Evolutionary conservation across 805 yeast genomes (phyloP), one percentile per base, ranked within the genome.

Genomic region (Lipomyces kockii): DNA sequence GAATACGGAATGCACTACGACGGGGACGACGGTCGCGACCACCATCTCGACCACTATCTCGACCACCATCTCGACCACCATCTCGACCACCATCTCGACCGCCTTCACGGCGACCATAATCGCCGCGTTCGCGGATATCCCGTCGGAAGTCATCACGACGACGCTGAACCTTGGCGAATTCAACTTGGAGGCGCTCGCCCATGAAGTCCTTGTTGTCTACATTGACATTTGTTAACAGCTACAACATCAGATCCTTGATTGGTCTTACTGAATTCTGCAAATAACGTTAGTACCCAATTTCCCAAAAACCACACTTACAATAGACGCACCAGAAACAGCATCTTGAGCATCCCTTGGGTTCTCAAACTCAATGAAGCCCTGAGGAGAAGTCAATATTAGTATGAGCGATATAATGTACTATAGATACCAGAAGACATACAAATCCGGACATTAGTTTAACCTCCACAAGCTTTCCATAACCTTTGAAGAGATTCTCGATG

Each of bases 401-500:
- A 22, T 12, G 20, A 27, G 25, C 29, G 61, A 32, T 43, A 43
- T 43, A 17, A n/a, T 27, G 29, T 27, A 43, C 49, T 22, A 14
- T 1, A n/a, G n/a, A 32, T 20, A 39, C n/a, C n/a, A n/a, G 27
- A 20, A 3, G 29, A 62, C 74, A 29, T 54, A 72, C 75, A 68
- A 75, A 77, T 56, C 79, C 78, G 43, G 76, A 76, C 80, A 87
- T 86, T 37, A 87, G 79, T 71, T 84, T 85, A 43, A 87, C 85
- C 66, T 87, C 86, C 22, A 83, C 81, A 27, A 87, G 81, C 54
- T 79, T 79, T 20, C 91, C 91, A 74, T 79, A 84, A 67, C 77
- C 74, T 58, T 76, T 73, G 74, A 87, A 87, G 58, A 85, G 76
- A 25, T 81, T 80, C 65, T 78, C 76, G 58, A 87, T 78, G 72